Percentiles rank a stretch among this genome's conserved stretches.
These are phyloP conservation scores for Cynanchum wilfordii DNA, from an alignment of 257 asterid genomes.

Conservation along the genomic window DNA sequence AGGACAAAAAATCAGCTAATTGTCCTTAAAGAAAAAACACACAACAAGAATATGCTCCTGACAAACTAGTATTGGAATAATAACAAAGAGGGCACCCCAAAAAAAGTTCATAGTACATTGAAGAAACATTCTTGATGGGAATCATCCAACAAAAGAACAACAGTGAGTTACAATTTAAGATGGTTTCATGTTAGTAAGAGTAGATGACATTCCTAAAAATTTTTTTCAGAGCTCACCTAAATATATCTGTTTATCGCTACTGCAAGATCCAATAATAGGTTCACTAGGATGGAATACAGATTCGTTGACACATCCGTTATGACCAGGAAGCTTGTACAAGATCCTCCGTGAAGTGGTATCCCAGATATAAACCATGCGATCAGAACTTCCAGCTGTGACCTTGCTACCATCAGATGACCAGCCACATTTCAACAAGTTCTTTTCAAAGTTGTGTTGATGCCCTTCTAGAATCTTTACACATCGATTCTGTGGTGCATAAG, in stretches of 20 bases:
- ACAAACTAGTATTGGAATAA: too few species aligned
- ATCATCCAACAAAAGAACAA: constrained; percentile 1
- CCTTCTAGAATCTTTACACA: constrained; percentile 96
- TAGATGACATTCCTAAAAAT: not conserved
- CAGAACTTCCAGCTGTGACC: constrained; percentile 95
- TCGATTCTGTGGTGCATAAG: constrained; percentile 93
- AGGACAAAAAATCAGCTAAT: too few species aligned
- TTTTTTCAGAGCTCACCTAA: constrained; percentile 70
- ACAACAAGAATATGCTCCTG: not conserved
- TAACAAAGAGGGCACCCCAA: not conserved
- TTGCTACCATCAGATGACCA: constrained; percentile 99
- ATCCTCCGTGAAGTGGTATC: constrained; percentile 87
- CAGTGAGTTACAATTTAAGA: not conserved
- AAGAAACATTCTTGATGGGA: not conserved
- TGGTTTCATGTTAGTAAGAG: not conserved
- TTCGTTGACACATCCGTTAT: constrained; percentile 87
- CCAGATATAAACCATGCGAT: constrained; percentile 91
- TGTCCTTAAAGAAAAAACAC: too few species aligned
- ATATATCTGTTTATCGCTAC: constrained; percentile 94
- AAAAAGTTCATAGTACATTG: too few species aligned
- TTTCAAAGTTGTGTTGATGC: constrained; percentile 95
- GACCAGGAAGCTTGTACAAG: constrained; percentile 93
- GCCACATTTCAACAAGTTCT: constrained; percentile 84
- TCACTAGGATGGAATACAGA: constrained; percentile 81
- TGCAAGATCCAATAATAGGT: constrained; percentile 85